A percentile compares a stretch with the other conserved stretches of the same genome.
These are phyloP conservation scores for Mentha longifolia DNA, from an alignment of 257 asterid genomes.

Conservation along the genomic window DNA sequence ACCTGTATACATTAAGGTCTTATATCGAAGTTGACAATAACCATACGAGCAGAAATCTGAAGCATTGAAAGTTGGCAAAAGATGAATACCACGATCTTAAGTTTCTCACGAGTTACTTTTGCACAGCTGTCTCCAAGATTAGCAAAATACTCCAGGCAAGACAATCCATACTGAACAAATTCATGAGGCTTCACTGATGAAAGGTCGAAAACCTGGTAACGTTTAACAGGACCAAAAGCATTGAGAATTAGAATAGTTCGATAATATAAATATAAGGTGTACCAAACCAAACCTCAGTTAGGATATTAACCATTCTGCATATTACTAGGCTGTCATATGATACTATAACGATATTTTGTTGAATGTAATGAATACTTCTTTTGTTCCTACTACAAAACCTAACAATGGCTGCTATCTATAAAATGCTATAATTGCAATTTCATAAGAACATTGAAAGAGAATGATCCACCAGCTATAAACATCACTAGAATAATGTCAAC, in stretches of 20 bases:
- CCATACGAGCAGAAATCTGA: background rate
- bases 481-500: conserved; percentile 8
- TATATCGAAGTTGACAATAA: conserved; percentile 12
- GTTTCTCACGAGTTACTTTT: conserved; percentile 75
- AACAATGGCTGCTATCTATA: background rate
- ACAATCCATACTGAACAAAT: conserved; percentile 87
- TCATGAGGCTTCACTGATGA: conserved; percentile 87
- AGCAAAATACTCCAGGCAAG: conserved; percentile 90
- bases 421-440: background rate
- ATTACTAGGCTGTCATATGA: too few species aligned
- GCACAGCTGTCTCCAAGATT: conserved; percentile 82
- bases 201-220: conserved; percentile 91
- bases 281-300: background rate
- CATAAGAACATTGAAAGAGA: conserved; percentile 5
- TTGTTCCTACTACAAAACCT: background rate
- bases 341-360: background rate
- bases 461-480: background rate
- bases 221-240: conserved; percentile 21
- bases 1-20: conserved; percentile 55
- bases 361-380: background rate
- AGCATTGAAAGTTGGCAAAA: conserved; percentile 11
- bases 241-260: conserved; percentile 13
- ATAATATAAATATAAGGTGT: background rate
- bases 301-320: too few species aligned
- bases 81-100: conserved; percentile 84